Base-by-base conservation (phyloP, 306 rosid species). In the Lagenaria siceraria region DNA sequence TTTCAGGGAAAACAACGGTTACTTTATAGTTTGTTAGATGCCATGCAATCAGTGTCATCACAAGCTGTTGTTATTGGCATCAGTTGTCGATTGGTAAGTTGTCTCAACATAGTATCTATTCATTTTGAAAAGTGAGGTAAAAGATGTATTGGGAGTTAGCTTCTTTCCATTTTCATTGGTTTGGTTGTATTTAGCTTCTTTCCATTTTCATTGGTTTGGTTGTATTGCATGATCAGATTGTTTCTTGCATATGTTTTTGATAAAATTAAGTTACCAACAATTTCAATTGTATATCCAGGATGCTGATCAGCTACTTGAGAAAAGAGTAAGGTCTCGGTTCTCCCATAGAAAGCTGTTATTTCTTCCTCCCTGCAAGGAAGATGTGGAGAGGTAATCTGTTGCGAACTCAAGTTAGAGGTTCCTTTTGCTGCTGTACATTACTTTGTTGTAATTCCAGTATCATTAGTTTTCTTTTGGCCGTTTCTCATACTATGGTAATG, bases 281-380 rank as follows among this genome's bases (percentile, higher is more conserved):
- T 48, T 66, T 75, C 63, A 49, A 72, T 54, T 69, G 38, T 72
- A 6, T 60, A 18, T 84, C 8, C 89, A 95, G 98, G 98, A 92
- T 83, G 97, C 98, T 4, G 98, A 92, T 84, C 97, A 90, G 86
- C 87, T 92, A 76, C 83, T 95, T 80, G 97, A 95, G 78, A 95
- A 95, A 86, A 92, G 97, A 86, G 97, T 95, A 21, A 92, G 91
- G 78, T 90, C 98, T 83, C 97, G 96, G 27, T 95, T 95, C 85
- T 95, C 98, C 40, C 97, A 90, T 82, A 89, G 98, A 85, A 95
- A 95, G 86, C 80, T 88, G 54, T 46, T 95, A 81, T 92, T 92
- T 84, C 86, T 89, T 83, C 97, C 97, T 77, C 96, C 97, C 77
- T 81, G 90, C 31, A 60, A 73, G 40, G 97, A 89, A 43, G 93